Percentiles rank a stretch among this genome's conserved stretches.
Conservation (phyloP, 345 rosid genomes). For the Excoecaria agallocha region DNA sequence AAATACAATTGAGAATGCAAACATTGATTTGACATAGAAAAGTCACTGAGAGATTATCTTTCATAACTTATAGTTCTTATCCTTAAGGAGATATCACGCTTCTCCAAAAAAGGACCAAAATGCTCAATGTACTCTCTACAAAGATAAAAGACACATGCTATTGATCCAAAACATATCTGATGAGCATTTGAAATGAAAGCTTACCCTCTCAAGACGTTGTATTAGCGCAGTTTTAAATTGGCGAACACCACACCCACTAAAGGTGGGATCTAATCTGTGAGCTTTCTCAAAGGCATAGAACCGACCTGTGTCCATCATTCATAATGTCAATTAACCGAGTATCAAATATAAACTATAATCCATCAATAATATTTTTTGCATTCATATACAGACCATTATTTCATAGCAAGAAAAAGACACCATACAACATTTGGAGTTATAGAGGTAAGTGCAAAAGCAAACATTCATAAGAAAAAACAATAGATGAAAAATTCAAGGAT, state of each 20-base stretch:
- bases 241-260: constrained; percentile 98
- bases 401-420: background rate
- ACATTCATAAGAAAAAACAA: background rate
- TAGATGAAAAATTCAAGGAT: background rate
- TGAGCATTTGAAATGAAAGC: background rate
- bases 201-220: constrained; percentile 93
- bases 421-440: background rate
- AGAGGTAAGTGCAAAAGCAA: background rate
- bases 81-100: background rate
- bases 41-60: background rate
- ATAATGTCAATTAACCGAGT: background rate
- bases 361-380: background rate
- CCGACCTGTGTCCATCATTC: constrained; percentile 56
- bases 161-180: background rate
- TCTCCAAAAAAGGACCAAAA: too few relatives aligned
- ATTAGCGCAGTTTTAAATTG: constrained; percentile 98
- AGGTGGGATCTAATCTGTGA: constrained; percentile 91
- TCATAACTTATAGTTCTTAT: background rate
- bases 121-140: background rate
- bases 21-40: background rate
- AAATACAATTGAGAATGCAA: background rate
- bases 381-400: background rate
- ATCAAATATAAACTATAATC: background rate
- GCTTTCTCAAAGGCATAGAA: constrained; percentile 98
- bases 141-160: background rate